Percentiles rank a stretch among this genome's conserved stretches.
Conservation (phyloP, 495 filamentous ascomycete species). For the Coniosporium apollinis region DNA sequence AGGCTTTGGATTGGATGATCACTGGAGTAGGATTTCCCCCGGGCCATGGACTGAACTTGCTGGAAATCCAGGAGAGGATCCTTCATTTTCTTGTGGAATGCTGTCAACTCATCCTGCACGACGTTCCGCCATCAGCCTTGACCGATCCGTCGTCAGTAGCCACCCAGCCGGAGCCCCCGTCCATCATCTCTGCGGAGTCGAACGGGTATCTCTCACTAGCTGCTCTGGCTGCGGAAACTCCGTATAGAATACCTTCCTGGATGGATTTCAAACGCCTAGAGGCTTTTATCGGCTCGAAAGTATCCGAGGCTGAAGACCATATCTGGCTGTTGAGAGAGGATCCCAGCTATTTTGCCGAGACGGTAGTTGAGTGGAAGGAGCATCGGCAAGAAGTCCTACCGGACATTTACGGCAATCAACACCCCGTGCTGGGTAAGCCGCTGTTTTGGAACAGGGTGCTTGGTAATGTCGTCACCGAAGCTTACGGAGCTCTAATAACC, state of each 20-base stretch:
- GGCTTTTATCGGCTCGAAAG: constrained; percentile 24
- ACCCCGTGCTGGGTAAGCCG: constrained; percentile 15
- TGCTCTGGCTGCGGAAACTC: constrained; percentile 27
- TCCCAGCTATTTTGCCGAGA: constrained; percentile 32
- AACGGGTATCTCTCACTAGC: constrained; percentile 17
- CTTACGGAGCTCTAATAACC: constrained; percentile 14
- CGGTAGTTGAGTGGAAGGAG: constrained; percentile 22
- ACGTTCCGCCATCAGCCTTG: constrained; percentile 16
- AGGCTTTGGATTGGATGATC: constrained; percentile 21
- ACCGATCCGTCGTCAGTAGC: constrained; percentile 10
- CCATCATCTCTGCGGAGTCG: constrained; percentile 2
- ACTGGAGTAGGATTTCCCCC: constrained; percentile 18
- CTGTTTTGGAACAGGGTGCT: constrained; percentile 23
- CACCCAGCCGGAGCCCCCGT: constrained; percentile 15
- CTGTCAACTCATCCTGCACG: constrained; percentile 28
- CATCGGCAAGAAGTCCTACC: constrained; percentile 26
- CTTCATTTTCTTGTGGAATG: constrained; percentile 28
- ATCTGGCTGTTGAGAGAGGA: constrained; percentile 38
- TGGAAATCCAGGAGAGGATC: constrained; percentile 31
- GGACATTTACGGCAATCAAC: constrained; percentile 16
- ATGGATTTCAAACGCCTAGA: constrained; percentile 27
- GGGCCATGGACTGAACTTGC: constrained; percentile 27
- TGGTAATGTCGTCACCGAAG: constrained; percentile 12
- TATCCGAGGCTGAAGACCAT: constrained; percentile 29
- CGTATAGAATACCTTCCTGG: constrained; percentile 26